Base-by-base conservation (phyloP, 2,329 filamentous ascomycete species). In the Botrytis pseudocinerea region DNA sequence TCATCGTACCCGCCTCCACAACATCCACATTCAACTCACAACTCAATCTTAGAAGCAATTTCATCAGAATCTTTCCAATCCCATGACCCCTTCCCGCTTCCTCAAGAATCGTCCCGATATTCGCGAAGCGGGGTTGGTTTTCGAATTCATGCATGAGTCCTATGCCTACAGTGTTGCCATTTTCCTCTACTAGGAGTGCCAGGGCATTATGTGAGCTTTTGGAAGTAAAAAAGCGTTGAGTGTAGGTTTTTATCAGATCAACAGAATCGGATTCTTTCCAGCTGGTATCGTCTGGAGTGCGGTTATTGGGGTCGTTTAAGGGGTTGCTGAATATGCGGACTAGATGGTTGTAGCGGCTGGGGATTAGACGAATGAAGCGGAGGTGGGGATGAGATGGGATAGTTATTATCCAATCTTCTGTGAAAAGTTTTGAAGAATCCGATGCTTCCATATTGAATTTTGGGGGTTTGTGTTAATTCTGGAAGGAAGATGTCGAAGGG, bases 1-100 rank as follows among this genome's bases (percentile, higher is more conserved):
- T 76, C 73, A 75, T 73, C 12, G 75, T 76, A 22, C 72, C 74
- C 20, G 64, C 74, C 28, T 71, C 44, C 18, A 76, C 46, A 59
- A 69, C 40, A 66, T 72, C 66, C 9, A 73, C 70, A 54, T 74
- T 64, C 42, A 75, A 32, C 46, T 76, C 75, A 69, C 75, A 73
- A 63, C 74, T 73, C 72, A 76, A 59, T 18, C 73, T 66, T 60
- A 76, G 40, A 48, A 75, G 60, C 1, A 76, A 40, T 38, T 66
- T 28, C 70, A 70, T 63, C 32, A 32, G 25, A 8, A 51, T 9
- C 20, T 25, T 51, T 4, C 69, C 57, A 9, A 70, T 18, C 1
- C 69, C 69, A 46, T 70, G 57, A 3, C 69, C 42, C n/a, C 57
- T 70, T 2, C 57, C 69, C 44, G 28, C 25, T 16, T 44, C 42